These are phyloP conservation scores for Mesembryanthemum crystallinum DNA, from an alignment of 148 eudicot species.

Conservation along the genomic window DNA sequence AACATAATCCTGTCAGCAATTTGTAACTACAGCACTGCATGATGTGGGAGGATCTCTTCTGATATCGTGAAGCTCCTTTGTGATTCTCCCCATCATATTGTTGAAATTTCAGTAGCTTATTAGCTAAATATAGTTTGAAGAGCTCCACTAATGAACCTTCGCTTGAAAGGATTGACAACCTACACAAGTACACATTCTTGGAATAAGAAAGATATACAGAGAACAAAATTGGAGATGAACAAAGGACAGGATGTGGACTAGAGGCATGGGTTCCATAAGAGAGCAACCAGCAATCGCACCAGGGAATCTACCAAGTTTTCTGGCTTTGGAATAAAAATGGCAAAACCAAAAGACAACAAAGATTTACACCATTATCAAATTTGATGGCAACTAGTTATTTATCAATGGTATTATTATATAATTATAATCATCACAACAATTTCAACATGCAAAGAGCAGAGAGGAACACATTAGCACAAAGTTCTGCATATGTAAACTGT, in stretches of 20 bases:
- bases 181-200: not conserved
- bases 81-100: not conserved
- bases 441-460: not conserved
- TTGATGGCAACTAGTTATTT: not conserved
- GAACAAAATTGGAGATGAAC: not conserved
- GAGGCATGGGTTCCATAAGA: not conserved
- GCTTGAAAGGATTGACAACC: not conserved
- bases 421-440: too few relatives aligned
- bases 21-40: not conserved
- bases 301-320: not conserved
- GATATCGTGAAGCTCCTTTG: not conserved
- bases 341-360: not conserved
- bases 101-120: too few relatives aligned
- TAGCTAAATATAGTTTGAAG: not conserved
- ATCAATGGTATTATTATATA: too few relatives aligned
- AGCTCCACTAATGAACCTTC: not conserved
- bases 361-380: not conserved
- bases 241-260: not conserved
- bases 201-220: not conserved
- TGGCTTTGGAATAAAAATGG: not conserved
- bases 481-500: slow-evolving; percentile 4
- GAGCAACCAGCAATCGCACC: not conserved
- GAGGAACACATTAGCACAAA: not conserved
- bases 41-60: not conserved
- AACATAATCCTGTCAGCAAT: not conserved